A percentile compares a stretch with the other conserved stretches of the same genome.
Evolutionary conservation across 257 asterid genomes (phyloP).

Genomic region (Euphrasia confusa): DNA sequence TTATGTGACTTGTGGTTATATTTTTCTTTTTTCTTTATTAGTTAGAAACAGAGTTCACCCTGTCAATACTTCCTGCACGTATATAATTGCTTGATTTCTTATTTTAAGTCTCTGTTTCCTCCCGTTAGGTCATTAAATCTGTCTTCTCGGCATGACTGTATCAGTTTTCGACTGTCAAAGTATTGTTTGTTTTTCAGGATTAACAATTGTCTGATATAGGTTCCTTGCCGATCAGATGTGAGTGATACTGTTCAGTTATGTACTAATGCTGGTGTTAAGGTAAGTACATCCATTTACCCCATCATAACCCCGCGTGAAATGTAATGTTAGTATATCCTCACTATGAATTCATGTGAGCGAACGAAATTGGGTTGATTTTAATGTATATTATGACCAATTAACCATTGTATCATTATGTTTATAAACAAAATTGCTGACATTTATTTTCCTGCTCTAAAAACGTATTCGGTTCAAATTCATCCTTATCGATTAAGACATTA

Average conservation of each 20-base stretch:
- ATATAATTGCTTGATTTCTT: neutral
- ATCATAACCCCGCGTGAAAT: neutral
- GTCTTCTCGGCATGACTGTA: neutral
- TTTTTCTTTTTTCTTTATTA: neutral
- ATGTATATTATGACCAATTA: neutral
- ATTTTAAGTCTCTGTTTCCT: neutral
- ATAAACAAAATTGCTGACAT: neutral
- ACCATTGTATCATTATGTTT: neutral
- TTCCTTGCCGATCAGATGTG: slow-evolving; percentile 82
- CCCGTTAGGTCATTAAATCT: neutral
- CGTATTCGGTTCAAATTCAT: neutral
- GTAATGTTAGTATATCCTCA: slow-evolving; percentile 1
- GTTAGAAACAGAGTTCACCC: neutral
- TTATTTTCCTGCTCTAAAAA: neutral
- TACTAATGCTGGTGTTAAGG: slow-evolving; percentile 84
- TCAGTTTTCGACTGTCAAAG: slow-evolving; percentile 10
- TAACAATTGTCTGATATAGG: slow-evolving; percentile 39
- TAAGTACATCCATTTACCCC: slow-evolving; percentile 17
- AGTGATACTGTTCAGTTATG: slow-evolving; percentile 82
- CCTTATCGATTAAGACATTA: too few relatives aligned
- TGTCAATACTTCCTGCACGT: neutral
- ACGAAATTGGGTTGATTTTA: neutral
- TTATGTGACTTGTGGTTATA: neutral
- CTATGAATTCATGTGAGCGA: neutral
- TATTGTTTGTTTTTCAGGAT: slow-evolving; percentile 8